These are phyloP conservation scores for Calendula officinalis DNA, from an alignment of 129 eudicot species.

Conservation along the genomic window DNA sequence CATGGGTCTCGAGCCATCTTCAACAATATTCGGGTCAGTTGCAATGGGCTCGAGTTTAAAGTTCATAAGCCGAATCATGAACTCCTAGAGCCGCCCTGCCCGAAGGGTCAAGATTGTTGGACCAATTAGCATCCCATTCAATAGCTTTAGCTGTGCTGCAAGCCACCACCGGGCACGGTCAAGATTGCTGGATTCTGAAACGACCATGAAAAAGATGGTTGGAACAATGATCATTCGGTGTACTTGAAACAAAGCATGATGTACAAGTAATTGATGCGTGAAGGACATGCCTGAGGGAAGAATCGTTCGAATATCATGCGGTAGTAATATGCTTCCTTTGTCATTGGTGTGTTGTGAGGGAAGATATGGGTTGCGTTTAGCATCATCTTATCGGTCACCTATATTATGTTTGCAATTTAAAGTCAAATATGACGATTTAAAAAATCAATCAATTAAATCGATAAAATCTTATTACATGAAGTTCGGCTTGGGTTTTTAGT, in stretches of 20 bases:
- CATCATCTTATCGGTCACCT: slow-evolving; percentile 49
- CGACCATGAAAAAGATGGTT: background rate
- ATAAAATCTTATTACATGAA: slow-evolving; percentile 39
- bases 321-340: slow-evolving; percentile 43
- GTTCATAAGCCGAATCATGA: slow-evolving; percentile 58
- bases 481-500: slow-evolving; percentile 64
- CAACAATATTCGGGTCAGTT: slow-evolving; percentile 23
- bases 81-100: slow-evolving; percentile 82
- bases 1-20: slow-evolving; percentile 25
- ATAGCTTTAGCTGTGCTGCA: slow-evolving; percentile 72
- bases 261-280: background rate
- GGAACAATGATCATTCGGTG: background rate
- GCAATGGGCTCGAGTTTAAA: slow-evolving; percentile 5
- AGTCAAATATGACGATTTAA: background rate
- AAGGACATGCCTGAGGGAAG: slow-evolving; percentile 38
- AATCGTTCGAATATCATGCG: slow-evolving; percentile 36
- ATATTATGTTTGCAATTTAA: background rate
- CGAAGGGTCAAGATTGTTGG: slow-evolving; percentile 70
- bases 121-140: slow-evolving; percentile 77
- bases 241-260: background rate
- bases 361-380: slow-evolving; percentile 34
- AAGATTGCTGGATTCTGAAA: slow-evolving; percentile 63
- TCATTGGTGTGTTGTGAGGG: slow-evolving; percentile 40
- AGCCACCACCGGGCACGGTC: slow-evolving; percentile 75
- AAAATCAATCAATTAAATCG: background rate